phyloP scores from a whole-genome alignment of 352 stramenopile genomes.

The Phytopythium chamaehyphon region DNA sequence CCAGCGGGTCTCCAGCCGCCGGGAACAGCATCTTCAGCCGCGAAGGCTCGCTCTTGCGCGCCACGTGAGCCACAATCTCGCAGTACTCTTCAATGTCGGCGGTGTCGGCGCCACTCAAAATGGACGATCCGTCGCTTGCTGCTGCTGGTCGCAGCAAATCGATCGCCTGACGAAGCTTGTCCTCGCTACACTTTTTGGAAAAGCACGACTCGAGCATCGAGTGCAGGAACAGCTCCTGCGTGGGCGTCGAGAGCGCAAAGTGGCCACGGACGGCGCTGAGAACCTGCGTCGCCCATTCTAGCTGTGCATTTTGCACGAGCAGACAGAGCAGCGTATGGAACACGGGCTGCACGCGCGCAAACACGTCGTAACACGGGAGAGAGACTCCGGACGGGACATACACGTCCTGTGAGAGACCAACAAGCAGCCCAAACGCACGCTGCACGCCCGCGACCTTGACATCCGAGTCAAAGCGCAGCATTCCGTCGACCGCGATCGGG shows the following conservation, averaged over 20 bases:
- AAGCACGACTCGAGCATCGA: conserved; percentile 75
- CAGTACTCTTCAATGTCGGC: conserved; percentile 76
- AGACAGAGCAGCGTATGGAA: conserved; percentile 72
- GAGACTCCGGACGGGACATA: conserved; percentile 64
- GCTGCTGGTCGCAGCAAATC: conserved; percentile 39
- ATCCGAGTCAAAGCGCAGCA: conserved; percentile 77
- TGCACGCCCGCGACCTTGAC: conserved; percentile 67
- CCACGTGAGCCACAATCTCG: conserved; percentile 80
- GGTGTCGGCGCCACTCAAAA: not conserved
- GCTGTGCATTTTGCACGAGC: conserved; percentile 61
- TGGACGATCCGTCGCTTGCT: not conserved
- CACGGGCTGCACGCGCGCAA: conserved; percentile 73
- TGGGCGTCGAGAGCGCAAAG: conserved; percentile 61
- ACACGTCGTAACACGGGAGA: conserved; percentile 71
- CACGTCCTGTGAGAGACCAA: conserved; percentile 76
- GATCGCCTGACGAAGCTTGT: conserved; percentile 41
- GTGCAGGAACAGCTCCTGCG: conserved; percentile 78
- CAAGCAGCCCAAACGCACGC: conserved; percentile 62
- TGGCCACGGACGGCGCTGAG: conserved; percentile 40
- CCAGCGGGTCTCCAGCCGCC: conserved; percentile 54
- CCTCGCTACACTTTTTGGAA: conserved; percentile 30
- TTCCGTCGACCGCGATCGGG: conserved; percentile 43
- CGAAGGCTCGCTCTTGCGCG: conserved; percentile 80
- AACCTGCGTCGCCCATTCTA: conserved; percentile 47
- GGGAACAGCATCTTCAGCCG: conserved; percentile 69